These are phyloP conservation scores for Geotrichum klebahnii DNA, from an alignment of 1,139 yeast genomes.

Conservation along the genomic window DNA sequence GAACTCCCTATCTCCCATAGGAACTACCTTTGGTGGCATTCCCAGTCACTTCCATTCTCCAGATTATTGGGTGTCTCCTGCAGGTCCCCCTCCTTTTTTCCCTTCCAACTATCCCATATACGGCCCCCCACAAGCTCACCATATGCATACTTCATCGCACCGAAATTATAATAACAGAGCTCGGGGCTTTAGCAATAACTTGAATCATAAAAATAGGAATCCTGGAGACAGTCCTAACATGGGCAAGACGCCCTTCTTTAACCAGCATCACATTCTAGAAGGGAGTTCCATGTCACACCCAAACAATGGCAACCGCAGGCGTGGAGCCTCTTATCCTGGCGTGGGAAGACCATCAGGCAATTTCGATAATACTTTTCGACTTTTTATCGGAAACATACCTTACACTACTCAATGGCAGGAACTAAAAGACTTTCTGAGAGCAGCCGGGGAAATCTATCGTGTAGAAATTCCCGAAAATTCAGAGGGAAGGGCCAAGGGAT, in stretches of 20 bases:
- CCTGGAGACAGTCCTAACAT: not conserved
- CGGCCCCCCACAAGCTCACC: not conserved
- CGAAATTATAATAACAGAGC: constrained; percentile 4
- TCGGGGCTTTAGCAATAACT: constrained; percentile 2
- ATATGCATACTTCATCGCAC: not conserved
- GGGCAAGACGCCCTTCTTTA: not conserved
- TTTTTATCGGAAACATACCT: constrained; percentile 44
- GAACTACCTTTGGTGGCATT: not conserved
- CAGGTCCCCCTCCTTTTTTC: constrained; percentile 2
- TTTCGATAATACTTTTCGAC: constrained; percentile 12
- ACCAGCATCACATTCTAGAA: not conserved
- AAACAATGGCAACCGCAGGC: constrained; percentile 2
- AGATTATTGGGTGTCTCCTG: constrained; percentile 8
- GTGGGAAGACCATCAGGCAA: not conserved
- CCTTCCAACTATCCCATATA: constrained; percentile 2
- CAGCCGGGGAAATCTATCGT: constrained; percentile 45
- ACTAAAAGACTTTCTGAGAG: constrained; percentile 48
- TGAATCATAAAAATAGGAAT: not conserved
- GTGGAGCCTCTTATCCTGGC: not conserved
- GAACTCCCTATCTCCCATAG: not conserved
- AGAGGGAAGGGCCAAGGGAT: constrained; percentile 52
- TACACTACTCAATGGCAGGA: constrained; percentile 55
- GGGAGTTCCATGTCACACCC: not conserved
- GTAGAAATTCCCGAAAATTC: constrained; percentile 52
- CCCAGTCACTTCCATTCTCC: constrained; percentile 3